Percentiles rank a stretch among this genome's conserved stretches.
Conservation (phyloP, 83 land plant species). For the Diphasiastrum complanatum region DNA sequence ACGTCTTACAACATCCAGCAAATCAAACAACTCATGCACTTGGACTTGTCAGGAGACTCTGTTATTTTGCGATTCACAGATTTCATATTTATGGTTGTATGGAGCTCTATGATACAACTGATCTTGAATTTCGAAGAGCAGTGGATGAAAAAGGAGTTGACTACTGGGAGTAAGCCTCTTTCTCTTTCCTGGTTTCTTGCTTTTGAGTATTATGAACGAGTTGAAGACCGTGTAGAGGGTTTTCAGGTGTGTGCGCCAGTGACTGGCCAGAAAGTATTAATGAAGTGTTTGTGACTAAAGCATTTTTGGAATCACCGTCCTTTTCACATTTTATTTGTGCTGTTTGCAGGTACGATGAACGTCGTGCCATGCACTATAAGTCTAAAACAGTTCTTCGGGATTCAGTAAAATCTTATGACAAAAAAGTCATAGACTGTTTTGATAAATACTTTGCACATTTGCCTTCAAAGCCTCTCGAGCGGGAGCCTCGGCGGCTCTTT, state of each 20-base stretch:
- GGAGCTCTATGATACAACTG: constrained; percentile 31
- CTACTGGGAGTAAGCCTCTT: constrained; percentile 27
- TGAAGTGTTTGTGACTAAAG: no score
- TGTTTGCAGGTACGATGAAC: constrained; percentile 23
- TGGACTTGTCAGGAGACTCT: constrained; percentile 22
- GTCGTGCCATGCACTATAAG: constrained; percentile 15
- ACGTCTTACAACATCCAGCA: constrained; percentile 25
- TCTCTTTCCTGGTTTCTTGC: background rate
- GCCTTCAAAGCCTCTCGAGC: constrained; percentile 22
- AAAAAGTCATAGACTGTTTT: constrained; percentile 23
- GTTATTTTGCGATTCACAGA: constrained; percentile 25
- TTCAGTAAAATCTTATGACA: constrained; percentile 15
- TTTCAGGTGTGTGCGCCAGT: no score
- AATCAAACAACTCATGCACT: constrained; percentile 25
- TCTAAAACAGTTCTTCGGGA: constrained; percentile 15
- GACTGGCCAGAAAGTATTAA: no score
- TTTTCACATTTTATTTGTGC: no score
- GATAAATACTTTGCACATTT: constrained; percentile 25
- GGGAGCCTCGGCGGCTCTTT: constrained; percentile 26
- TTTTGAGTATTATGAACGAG: background rate
- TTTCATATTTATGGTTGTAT: constrained; percentile 25
- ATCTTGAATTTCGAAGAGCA: constrained; percentile 25
- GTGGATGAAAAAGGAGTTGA: constrained; percentile 20
- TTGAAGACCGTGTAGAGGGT: no score
- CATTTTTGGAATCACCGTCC: no score